phyloP scores from a whole-genome alignment of 805 yeast species.

The Clavispora santaluciae region DNA sequence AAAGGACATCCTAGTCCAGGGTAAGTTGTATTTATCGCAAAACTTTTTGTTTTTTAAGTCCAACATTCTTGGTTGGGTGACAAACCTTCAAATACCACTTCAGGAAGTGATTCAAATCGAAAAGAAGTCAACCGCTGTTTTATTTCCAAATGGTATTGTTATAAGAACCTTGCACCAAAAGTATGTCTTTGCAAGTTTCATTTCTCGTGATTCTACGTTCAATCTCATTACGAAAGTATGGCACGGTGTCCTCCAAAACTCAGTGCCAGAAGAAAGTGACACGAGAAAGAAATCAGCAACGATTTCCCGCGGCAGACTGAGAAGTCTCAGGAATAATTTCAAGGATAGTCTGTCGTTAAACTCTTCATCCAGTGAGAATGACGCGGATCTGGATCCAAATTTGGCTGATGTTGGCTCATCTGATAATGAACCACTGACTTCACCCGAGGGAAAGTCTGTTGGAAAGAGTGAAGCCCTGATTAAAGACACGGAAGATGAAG shows the following conservation, averaged over 20 bases:
- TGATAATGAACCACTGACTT: neutral
- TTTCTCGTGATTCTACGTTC: constrained; percentile 53
- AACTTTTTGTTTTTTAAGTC: constrained; percentile 58
- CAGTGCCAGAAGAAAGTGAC: neutral
- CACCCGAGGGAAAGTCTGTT: neutral
- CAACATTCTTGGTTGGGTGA: constrained; percentile 63
- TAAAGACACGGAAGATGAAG: neutral
- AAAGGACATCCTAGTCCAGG: constrained; percentile 63
- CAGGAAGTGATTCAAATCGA: constrained; percentile 60
- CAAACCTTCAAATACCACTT: constrained; percentile 52
- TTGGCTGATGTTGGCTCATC: neutral
- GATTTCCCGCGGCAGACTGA: neutral
- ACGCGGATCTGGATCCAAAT: neutral
- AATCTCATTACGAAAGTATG: constrained; percentile 55
- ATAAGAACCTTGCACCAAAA: constrained; percentile 59
- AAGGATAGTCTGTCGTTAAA: neutral
- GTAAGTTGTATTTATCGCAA: constrained; percentile 56
- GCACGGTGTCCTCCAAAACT: constrained; percentile 39
- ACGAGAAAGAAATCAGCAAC: neutral
- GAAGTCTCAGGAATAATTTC: neutral
- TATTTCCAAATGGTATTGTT: constrained; percentile 66
- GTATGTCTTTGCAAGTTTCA: constrained; percentile 60
- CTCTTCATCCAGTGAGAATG: neutral
- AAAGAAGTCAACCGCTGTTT: constrained; percentile 59
- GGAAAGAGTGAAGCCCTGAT: neutral